phyloP scores from a whole-genome alignment of 2,329 filamentous ascomycete species.

The Uncinocarpus reesii region DNA sequence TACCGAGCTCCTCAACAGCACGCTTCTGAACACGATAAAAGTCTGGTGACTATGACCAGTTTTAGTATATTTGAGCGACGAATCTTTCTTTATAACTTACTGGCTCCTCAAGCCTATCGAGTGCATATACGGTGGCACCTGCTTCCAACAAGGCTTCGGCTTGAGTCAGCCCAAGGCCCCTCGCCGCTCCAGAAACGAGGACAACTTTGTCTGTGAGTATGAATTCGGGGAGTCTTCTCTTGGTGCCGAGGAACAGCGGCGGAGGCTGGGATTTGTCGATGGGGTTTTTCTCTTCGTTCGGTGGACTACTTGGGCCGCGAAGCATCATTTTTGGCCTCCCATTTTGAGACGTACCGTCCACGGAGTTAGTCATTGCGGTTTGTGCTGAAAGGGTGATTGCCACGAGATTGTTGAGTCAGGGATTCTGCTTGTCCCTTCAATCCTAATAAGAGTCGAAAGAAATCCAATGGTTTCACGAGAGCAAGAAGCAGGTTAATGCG shows the following conservation, averaged over 20 bases:
- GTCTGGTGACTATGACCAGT: slow-evolving; percentile 43
- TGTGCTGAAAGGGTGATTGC: background rate
- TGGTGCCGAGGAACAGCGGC: slow-evolving; percentile 10
- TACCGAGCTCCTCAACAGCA: slow-evolving; percentile 54
- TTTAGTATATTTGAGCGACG: too few relatives aligned
- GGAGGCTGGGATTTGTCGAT: background rate
- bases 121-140: slow-evolving; percentile 47
- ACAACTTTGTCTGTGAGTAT: slow-evolving; percentile 60
- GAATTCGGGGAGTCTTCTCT: slow-evolving; percentile 56
- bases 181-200: slow-evolving; percentile 59
- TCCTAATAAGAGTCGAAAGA: too few relatives aligned
- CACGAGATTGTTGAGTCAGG: too few relatives aligned
- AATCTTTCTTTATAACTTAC: too few relatives aligned
- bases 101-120: slow-evolving; percentile 25
- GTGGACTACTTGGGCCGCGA: slow-evolving; percentile 20
- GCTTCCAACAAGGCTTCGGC: slow-evolving; percentile 65
- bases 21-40: slow-evolving; percentile 57
- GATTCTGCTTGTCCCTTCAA: too few relatives aligned
- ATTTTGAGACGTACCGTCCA: background rate
- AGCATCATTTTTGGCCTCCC: background rate
- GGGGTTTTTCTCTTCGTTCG: slow-evolving; percentile 22
- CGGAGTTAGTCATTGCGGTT: background rate
- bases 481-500: background rate
- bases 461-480: too few relatives aligned
- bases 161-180: slow-evolving; percentile 63